Evolutionary conservation across 2,329 filamentous ascomycete genomes (phyloP), one percentile per base, ranked within the genome.

Genomic region (Paracorniculantispora psalliotae): DNA sequence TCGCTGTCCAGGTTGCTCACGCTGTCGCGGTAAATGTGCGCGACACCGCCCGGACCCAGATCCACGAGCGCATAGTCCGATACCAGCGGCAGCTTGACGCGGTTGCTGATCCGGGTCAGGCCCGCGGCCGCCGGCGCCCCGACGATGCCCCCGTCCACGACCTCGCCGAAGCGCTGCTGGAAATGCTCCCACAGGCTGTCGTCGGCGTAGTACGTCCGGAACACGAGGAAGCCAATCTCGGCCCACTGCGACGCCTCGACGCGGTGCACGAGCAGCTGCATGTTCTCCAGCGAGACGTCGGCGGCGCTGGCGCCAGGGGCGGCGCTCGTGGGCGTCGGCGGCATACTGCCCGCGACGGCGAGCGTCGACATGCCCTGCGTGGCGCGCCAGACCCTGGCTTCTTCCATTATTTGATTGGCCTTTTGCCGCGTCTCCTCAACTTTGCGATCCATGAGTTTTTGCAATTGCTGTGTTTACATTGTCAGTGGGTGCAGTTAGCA

Each of bases 191-290:
- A 53, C 12, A 53, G 37, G 21, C 17, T 12, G 35, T 43, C 50
- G 50, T 53, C 50, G 25, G 23, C 37, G 50, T 53, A 53, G n/a
- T 28, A 53, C 3, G 50, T 53, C 17, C 50, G 50, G n/a, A 53
- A 53, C 2, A 53, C 50, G 25, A 53, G 50, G 37, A 53, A 53
- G 35, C 50, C 50, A 26, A 53, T 53, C 37, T 43, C 50, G 37
- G 25, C 17, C 50, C 50, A 53, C 10, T 28, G 35, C 7, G 35
- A 25, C 6, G 37, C 25, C 25, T 53, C 50, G 50, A 43, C 50
- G 50, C 23, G 37, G n/a, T 25, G 50, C 50, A 53, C 50, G 10
- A 53, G 50, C 5, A 35, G 37, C 37, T 43, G 50, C 23, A 33
- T 28, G 23, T 41, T 52, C 15, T 39, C 23, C 9, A 52, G 35